These are phyloP conservation scores for Russula ochroleuca DNA, from an alignment of 768 basidiomycete genomes.

Conservation along the genomic window DNA sequence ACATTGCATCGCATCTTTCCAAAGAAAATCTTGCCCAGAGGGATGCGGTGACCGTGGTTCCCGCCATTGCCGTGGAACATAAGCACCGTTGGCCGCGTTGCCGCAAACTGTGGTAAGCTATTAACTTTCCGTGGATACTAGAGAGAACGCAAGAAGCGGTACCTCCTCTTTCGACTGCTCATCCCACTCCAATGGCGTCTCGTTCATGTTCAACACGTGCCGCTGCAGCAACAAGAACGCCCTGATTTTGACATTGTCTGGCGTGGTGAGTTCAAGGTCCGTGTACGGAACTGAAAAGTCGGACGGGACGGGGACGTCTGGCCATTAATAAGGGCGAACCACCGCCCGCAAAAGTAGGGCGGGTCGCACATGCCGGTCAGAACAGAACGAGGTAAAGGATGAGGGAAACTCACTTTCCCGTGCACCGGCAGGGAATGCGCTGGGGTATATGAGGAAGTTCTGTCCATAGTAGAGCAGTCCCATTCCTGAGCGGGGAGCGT, in stretches of 20 bases:
- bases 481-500: slow-evolving; percentile 42
- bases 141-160: slow-evolving; percentile 17
- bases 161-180: slow-evolving; percentile 57
- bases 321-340: background rate
- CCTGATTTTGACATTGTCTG: slow-evolving; percentile 66
- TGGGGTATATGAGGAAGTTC: slow-evolving; percentile 86
- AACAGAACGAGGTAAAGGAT: background rate
- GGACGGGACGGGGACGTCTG: slow-evolving; percentile 68
- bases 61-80: slow-evolving; percentile 94
- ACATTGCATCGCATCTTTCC: slow-evolving; percentile 87
- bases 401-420: slow-evolving; percentile 52
- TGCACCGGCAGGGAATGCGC: slow-evolving; percentile 75
- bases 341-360: background rate
- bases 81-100: slow-evolving; percentile 72
- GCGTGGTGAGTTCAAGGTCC: slow-evolving; percentile 63
- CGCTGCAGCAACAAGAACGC: slow-evolving; percentile 74
- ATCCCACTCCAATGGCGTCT: slow-evolving; percentile 32
- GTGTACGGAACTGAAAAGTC: slow-evolving; percentile 72
- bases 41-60: slow-evolving; percentile 86
- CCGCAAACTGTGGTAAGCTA: slow-evolving; percentile 37
- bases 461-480: slow-evolving; percentile 84
- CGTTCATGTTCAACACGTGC: slow-evolving; percentile 40
- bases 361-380: slow-evolving; percentile 1
- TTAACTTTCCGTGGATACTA: background rate
- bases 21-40: slow-evolving; percentile 79